Conservation (phyloP, 1,139 yeast genomes). For the Wickerhamiella pararugosa region DNA sequence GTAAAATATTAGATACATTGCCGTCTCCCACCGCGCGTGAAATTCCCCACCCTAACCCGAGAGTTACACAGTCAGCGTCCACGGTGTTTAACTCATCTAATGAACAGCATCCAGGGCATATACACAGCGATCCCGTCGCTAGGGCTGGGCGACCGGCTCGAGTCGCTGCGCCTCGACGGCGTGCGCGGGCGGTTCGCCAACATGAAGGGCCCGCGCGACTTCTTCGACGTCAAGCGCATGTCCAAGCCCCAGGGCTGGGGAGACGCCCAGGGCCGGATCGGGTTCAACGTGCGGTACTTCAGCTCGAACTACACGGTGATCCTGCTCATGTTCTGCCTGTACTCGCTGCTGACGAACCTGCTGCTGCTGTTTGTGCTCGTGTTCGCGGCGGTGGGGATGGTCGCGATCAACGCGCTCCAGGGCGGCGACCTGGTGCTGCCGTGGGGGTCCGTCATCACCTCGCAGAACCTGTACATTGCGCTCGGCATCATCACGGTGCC, state of each 20-base stretch:
- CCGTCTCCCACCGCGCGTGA: no score
- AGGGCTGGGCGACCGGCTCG: slow-evolving; percentile 7
- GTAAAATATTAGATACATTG: no score
- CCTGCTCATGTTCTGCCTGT: slow-evolving; percentile 51
- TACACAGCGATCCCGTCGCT: slow-evolving; percentile 2
- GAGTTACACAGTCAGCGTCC: no score
- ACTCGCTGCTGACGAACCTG: slow-evolving; percentile 69
- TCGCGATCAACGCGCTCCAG: slow-evolving; percentile 59
- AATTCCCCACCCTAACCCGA: no score
- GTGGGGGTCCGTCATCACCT: slow-evolving; percentile 30
- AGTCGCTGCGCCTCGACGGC: slow-evolving; percentile 22
- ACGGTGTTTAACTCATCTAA: slow-evolving; percentile 1
- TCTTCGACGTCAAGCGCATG: slow-evolving; percentile 76
- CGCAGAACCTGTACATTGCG: slow-evolving; percentile 82
- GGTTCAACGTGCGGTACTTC: slow-evolving; percentile 75
- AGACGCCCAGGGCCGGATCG: slow-evolving; percentile 77
- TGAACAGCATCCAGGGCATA: slow-evolving; percentile 4
- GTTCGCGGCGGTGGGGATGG: slow-evolving; percentile 44
- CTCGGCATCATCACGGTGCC: slow-evolving; percentile 58
- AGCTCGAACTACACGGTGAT: slow-evolving; percentile 75
- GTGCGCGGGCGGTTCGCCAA: slow-evolving; percentile 54
- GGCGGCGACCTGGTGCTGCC: slow-evolving; percentile 66
- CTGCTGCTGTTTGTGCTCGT: slow-evolving; percentile 67
- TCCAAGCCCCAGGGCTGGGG: slow-evolving; percentile 83
- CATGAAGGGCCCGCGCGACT: slow-evolving; percentile 81